A percentile compares a stretch with the other conserved stretches of the same genome.
Evolutionary conservation across 179 eudicot genomes (phyloP).

Genomic region (Spergularia azorica): DNA sequence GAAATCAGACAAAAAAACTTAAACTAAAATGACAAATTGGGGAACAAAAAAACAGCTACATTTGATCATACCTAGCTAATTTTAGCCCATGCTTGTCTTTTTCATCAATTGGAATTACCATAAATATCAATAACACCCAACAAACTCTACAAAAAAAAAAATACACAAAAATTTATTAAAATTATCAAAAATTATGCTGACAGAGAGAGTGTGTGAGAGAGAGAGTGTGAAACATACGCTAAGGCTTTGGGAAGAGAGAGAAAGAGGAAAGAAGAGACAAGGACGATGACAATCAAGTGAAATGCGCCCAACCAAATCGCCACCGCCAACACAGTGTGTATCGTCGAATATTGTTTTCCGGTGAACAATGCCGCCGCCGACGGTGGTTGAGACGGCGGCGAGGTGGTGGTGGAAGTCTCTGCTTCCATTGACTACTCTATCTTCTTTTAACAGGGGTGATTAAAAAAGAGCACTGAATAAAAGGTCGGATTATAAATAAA

Average conservation of each 20-base stretch:
- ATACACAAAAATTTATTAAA: background rate
- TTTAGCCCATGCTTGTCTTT: slow-evolving; percentile 63
- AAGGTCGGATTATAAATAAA: too few species aligned
- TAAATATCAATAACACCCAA: slow-evolving; percentile 54
- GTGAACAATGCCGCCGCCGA: slow-evolving; percentile 38
- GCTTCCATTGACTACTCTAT: too few species aligned
- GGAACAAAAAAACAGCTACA: background rate
- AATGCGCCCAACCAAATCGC: slow-evolving; percentile 67
- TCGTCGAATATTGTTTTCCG: slow-evolving; percentile 31
- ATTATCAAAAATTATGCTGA: background rate
- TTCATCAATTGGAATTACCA: slow-evolving; percentile 70
- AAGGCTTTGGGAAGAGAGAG: slow-evolving; percentile 62
- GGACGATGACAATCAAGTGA: slow-evolving; percentile 48
- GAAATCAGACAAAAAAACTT: background rate
- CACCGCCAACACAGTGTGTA: slow-evolving; percentile 53
- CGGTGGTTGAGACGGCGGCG: background rate
- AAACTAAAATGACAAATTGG: too few species aligned
- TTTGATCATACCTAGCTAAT: slow-evolving; percentile 52
- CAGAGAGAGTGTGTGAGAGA: background rate
- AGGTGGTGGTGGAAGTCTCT: background rate
- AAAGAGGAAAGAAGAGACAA: slow-evolving; percentile 56
- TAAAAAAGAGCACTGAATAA: too few species aligned
- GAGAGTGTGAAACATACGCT: slow-evolving; percentile 36
- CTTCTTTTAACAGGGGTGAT: too few species aligned
- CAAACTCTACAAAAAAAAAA: slow-evolving; percentile 43